Evolutionary conservation across 1,284 basidiomycete species (phyloP).

Genomic region (Ceratobasidium sp.): DNA sequence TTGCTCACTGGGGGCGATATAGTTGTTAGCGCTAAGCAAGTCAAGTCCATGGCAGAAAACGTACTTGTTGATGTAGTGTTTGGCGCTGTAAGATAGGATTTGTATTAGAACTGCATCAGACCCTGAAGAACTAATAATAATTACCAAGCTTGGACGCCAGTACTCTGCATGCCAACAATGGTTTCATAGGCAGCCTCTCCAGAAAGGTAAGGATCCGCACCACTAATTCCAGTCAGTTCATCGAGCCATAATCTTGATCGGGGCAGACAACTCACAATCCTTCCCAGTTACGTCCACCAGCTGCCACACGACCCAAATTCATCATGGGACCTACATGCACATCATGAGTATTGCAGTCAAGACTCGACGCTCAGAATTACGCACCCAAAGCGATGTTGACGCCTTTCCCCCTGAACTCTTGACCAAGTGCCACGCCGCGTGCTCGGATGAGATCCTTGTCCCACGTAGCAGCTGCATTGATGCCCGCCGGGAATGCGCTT

Average conservation of each 20-base stretch:
- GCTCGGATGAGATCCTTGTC: slow-evolving; percentile 72
- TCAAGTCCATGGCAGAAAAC: background rate
- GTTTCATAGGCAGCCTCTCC: slow-evolving; percentile 80
- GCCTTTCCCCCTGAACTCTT: slow-evolving; percentile 82
- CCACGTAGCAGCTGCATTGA: slow-evolving; percentile 69
- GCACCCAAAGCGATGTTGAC: slow-evolving; percentile 64
- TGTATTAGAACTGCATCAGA: background rate
- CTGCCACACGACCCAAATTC: slow-evolving; percentile 73
- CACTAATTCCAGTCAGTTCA: slow-evolving; percentile 48
- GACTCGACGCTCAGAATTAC: background rate
- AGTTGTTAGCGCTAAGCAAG: background rate
- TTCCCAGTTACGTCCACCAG: slow-evolving; percentile 83
- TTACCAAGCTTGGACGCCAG: slow-evolving; percentile 73
- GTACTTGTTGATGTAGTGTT: slow-evolving; percentile 69
- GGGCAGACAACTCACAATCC: slow-evolving; percentile 61
- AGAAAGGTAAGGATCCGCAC: slow-evolving; percentile 77
- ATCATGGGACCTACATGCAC: slow-evolving; percentile 68
- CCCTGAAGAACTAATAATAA: background rate
- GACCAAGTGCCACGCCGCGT: slow-evolving; percentile 79
- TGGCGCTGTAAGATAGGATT: slow-evolving; percentile 59
- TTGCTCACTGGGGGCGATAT: slow-evolving; percentile 63
- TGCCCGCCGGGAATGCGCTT: slow-evolving; percentile 62
- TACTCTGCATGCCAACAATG: slow-evolving; percentile 75
- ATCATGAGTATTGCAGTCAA: background rate
- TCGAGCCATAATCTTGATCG: background rate